Conservation (phyloP, 306 rosid genomes). For the Malus asiatica region DNA sequence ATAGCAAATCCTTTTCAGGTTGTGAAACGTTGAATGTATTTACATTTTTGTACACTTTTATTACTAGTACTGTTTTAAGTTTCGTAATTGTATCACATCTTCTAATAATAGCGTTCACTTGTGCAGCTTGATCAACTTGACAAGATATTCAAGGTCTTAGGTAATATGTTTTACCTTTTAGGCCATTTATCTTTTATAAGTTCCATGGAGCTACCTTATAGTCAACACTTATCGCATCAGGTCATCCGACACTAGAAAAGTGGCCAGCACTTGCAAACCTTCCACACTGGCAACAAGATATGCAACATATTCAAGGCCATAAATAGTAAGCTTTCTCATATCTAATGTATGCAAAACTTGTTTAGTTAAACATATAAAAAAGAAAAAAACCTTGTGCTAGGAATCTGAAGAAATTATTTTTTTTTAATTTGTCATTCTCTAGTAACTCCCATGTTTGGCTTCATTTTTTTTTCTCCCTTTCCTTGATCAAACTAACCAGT, state of each 20-base stretch:
- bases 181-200: constrained; percentile 15
- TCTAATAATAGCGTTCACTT: constrained; percentile 17
- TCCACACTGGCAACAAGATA: constrained; percentile 84
- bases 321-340: constrained; percentile 61
- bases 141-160: constrained; percentile 97
- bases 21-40: not conserved
- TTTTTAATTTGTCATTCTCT: not conserved
- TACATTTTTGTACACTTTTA: constrained; percentile 1
- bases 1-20: constrained; percentile 91
- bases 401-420: not conserved
- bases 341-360: not conserved
- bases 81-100: not conserved
- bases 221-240: constrained; percentile 44
- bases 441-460: not conserved
- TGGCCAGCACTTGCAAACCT: constrained; percentile 91
- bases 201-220: constrained; percentile 25
- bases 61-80: not conserved
- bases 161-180: constrained; percentile 35
- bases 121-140: constrained; percentile 98
- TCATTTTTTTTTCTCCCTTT: not conserved
- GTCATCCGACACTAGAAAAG: constrained; percentile 92
- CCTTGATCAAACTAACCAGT: not conserved
- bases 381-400: not conserved
- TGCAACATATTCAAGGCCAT: constrained; percentile 74
- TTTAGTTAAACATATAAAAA: not conserved